Conservation (phyloP, 2,329 filamentous ascomycete species). For the Aspergillus sp. region DNA sequence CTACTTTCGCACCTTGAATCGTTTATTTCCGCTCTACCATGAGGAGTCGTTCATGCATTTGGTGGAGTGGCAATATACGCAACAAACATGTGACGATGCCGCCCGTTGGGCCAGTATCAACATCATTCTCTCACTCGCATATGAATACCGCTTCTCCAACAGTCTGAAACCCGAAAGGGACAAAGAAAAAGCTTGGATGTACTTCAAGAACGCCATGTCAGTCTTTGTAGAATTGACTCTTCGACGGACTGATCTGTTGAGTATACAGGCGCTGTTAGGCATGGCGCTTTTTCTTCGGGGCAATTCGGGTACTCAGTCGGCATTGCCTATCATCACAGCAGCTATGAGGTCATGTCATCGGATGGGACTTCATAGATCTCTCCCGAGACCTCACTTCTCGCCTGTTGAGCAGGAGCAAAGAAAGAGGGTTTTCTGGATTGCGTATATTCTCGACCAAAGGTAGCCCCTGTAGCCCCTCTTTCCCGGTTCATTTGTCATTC, state of each 20-base stretch:
- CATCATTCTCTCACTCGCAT: conserved; percentile 78
- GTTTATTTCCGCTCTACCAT: conserved; percentile 92
- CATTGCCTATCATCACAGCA: conserved; percentile 78
- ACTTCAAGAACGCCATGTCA: conserved; percentile 90
- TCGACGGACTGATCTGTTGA: conserved; percentile 86
- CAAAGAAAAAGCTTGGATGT: conserved; percentile 84
- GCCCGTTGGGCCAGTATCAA: conserved; percentile 97
- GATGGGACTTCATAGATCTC: conserved; percentile 86
- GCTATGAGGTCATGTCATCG: conserved; percentile 83
- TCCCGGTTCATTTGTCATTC: not conserved
- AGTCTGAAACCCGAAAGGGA: conserved; percentile 80
- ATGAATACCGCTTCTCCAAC: conserved; percentile 84
- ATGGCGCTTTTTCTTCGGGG: conserved; percentile 92
- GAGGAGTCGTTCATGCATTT: conserved; percentile 95
- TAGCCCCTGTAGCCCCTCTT: conserved; percentile 34
- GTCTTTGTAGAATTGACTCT: conserved; percentile 85
- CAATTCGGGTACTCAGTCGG: conserved; percentile 86
- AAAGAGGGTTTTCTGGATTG: conserved; percentile 67
- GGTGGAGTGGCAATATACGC: conserved; percentile 85
- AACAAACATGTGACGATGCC: conserved; percentile 83
- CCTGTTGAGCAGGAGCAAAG: conserved; percentile 84
- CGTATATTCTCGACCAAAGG: conserved; percentile 64
- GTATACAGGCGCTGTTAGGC: conserved; percentile 82
- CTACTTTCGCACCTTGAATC: conserved; percentile 95
- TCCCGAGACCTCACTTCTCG: conserved; percentile 80